These are phyloP conservation scores for Brassica juncea DNA, from an alignment of 345 rosid genomes.

Conservation along the genomic window DNA sequence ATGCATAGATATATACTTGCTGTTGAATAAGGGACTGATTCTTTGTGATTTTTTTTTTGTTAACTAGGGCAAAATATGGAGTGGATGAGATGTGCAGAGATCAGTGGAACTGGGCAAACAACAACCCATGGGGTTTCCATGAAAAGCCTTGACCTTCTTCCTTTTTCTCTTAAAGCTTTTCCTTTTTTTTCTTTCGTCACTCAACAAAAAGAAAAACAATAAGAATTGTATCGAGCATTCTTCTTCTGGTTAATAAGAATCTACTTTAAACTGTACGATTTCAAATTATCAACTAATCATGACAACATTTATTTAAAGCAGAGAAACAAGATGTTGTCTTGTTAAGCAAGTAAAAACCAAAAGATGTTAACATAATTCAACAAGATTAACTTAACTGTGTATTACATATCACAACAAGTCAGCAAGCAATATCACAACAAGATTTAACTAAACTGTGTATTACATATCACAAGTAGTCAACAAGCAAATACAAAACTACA, in stretches of 20 bases:
- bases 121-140: conserved; percentile 86
- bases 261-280: not conserved
- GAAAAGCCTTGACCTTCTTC: conserved; percentile 42
- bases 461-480: conserved; percentile 22
- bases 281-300: not conserved
- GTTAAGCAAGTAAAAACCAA: conserved; percentile 23
- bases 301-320: not conserved
- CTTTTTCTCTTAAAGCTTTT: not conserved
- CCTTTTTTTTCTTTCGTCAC: not conserved
- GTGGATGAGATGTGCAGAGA: conserved; percentile 90
- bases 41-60: too few species aligned
- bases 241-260: conserved; percentile 17
- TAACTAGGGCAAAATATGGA: conserved; percentile 90
- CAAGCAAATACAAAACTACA: conserved; percentile 19
- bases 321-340: conserved; percentile 1
- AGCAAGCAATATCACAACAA: not conserved
- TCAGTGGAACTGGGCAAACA: conserved; percentile 95
- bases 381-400: conserved; percentile 16
- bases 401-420: conserved; percentile 12
- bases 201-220: not conserved
- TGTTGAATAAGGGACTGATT: conserved; percentile 1
- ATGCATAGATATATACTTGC: not conserved
- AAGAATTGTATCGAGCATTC: conserved; percentile 7
- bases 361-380: not conserved
- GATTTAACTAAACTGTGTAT: conserved; percentile 20